Evolutionary conservation across 2,329 filamentous ascomycete genomes (phyloP).

Genomic region (Leptodontidium sp.): DNA sequence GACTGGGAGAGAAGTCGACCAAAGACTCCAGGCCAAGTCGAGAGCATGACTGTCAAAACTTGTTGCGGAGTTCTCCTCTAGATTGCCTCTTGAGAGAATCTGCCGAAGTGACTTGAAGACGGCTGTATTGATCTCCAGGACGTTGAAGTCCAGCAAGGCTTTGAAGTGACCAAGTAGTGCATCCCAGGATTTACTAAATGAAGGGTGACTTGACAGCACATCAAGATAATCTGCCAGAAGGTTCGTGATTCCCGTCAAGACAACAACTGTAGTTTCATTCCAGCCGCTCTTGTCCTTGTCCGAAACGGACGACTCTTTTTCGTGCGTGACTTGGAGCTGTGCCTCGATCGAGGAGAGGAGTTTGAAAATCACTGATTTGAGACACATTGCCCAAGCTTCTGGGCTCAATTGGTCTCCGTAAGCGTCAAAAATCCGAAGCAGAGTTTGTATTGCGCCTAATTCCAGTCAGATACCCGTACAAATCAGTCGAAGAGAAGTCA

Average conservation of each 20-base stretch:
- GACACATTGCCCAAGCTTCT: constrained; percentile 83
- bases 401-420: constrained; percentile 83
- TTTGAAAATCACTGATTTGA: constrained; percentile 81
- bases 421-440: constrained; percentile 90
- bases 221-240: constrained; percentile 81
- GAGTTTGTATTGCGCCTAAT: constrained; percentile 80
- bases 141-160: constrained; percentile 65
- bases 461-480: not conserved
- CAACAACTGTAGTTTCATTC: constrained; percentile 78
- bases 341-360: constrained; percentile 75
- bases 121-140: constrained; percentile 76
- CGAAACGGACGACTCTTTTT: constrained; percentile 46
- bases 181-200: constrained; percentile 79
- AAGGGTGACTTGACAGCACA: constrained; percentile 69
- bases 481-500: not conserved
- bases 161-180: constrained; percentile 76
- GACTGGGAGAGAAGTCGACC: constrained; percentile 71
- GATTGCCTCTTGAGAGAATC: constrained; percentile 60
- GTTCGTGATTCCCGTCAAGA: constrained; percentile 75
- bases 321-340: constrained; percentile 55
- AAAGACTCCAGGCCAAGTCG: constrained; percentile 72
- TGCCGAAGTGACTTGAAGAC: constrained; percentile 72
- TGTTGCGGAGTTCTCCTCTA: constrained; percentile 52
- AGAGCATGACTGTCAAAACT: constrained; percentile 55
- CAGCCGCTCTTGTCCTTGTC: constrained; percentile 63